Conservation (phyloP, 106 monocot genomes). For the Alisma plantagoaquatica region DNA sequence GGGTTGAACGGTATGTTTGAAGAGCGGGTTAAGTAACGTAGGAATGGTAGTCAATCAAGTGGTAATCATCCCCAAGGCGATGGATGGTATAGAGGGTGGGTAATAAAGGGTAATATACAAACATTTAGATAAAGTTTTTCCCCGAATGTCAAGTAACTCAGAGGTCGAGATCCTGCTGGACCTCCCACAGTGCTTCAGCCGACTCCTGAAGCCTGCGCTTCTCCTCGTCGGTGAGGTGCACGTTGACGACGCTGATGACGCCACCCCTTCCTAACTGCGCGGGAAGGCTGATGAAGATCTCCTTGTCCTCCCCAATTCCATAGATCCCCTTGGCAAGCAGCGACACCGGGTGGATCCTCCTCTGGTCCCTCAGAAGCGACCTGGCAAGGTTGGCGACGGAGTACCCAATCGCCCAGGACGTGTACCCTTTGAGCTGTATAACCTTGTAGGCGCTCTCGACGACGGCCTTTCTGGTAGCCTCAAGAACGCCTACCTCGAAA, state of each 20-base stretch:
- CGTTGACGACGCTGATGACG: conserved; percentile 34
- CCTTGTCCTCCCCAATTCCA: conserved; percentile 41
- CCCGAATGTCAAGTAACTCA: not conserved
- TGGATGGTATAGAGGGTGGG: too few species aligned
- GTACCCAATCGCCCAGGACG: conserved; percentile 88
- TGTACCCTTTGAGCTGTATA: conserved; percentile 70
- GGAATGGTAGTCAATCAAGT: too few species aligned
- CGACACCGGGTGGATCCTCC: conserved; percentile 70
- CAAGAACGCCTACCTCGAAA: too few species aligned
- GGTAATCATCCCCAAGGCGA: too few species aligned
- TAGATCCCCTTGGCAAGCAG: conserved; percentile 60
- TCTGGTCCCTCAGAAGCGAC: conserved; percentile 65
- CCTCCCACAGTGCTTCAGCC: conserved; percentile 9
- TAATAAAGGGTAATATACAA: too few species aligned
- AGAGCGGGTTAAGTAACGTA: too few species aligned
- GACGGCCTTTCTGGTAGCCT: too few species aligned
- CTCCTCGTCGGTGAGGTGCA: conserved; percentile 67
- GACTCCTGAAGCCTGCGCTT: not conserved
- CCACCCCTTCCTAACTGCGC: conserved; percentile 49
- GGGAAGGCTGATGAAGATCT: conserved; percentile 75
- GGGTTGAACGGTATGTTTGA: too few species aligned
- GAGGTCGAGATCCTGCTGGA: conserved; percentile 1
- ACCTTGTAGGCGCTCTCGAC: too few species aligned
- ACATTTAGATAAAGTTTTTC: too few species aligned
- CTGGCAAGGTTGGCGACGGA: conserved; percentile 62